These are phyloP conservation scores for Selaginella tamariscina DNA, from an alignment of 75 land plant species.

Conservation along the genomic window DNA sequence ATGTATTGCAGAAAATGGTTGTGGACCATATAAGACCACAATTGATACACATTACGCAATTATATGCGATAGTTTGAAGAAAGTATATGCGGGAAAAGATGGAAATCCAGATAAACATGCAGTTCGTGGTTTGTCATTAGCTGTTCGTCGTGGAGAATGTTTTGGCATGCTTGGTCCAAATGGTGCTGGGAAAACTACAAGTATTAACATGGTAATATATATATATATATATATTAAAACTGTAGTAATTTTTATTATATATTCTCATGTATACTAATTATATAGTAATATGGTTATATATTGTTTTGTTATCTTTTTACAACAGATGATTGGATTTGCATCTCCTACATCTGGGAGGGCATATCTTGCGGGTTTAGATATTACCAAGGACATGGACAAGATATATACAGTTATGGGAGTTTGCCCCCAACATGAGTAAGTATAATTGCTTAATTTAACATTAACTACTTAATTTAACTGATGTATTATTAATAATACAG, in stretches of 20 bases:
- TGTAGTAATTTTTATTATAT: no score
- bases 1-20: neutral
- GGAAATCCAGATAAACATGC: slow-evolving; percentile 80
- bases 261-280: no score
- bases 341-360: slow-evolving; percentile 72
- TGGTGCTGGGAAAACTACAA: slow-evolving; percentile 98
- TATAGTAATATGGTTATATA: no score
- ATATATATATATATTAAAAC: neutral
- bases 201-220: slow-evolving; percentile 65
- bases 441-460: no score
- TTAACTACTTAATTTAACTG: neutral
- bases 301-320: slow-evolving; percentile 1
- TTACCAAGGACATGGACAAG: slow-evolving; percentile 48
- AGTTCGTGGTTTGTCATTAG: slow-evolving; percentile 80
- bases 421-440: slow-evolving; percentile 99
- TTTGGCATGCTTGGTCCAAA: slow-evolving; percentile 99
- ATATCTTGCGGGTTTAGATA: slow-evolving; percentile 62
- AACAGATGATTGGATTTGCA: slow-evolving; percentile 85
- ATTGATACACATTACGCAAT: slow-evolving; percentile 42
- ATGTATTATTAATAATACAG: slow-evolving; percentile 20
- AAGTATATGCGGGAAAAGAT: slow-evolving; percentile 77
- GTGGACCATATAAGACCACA: neutral
- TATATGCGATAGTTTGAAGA: slow-evolving; percentile 60
- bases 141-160: slow-evolving; percentile 78
- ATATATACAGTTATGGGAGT: slow-evolving; percentile 92